These are phyloP conservation scores for Umbellularia californica DNA, from an alignment of 164 flowering plant genomes.

Conservation along the genomic window DNA sequence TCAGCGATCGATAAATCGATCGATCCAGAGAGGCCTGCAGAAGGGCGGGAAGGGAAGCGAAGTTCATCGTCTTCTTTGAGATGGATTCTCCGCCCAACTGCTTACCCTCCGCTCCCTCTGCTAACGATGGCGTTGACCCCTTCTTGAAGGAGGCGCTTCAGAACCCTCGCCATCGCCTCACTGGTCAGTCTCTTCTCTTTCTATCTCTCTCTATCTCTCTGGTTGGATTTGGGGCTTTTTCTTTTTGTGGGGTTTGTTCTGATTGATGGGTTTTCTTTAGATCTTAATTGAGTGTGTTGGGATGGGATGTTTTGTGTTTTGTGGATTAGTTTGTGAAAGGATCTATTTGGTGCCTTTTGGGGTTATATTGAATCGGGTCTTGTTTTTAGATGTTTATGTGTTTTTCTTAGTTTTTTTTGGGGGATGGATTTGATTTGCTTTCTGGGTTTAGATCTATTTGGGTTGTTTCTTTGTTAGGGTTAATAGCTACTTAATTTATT, in stretches of 20 bases:
- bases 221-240: background rate
- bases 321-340: no score
- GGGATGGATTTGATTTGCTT: background rate
- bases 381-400: background rate
- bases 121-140: conserved; percentile 51
- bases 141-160: conserved; percentile 89
- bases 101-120: conserved; percentile 10
- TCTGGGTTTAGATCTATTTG: background rate
- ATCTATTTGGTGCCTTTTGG: no score
- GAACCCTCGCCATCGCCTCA: conserved; percentile 93
- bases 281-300: background rate
- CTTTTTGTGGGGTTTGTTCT: background rate
- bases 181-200: conserved; percentile 33
- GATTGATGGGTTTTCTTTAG: background rate
- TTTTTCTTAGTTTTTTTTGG: background rate
- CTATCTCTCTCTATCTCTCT: background rate
- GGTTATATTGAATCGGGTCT: background rate
- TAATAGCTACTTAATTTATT: no score
- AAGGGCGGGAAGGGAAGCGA: background rate
- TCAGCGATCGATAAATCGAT: background rate
- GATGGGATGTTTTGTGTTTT: no score
- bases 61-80: background rate
- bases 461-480: no score
- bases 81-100: conserved; percentile 13
- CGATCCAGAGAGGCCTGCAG: background rate